Conservation (phyloP, 495 filamentous ascomycete genomes). For the Bryoglossum gracile region DNA sequence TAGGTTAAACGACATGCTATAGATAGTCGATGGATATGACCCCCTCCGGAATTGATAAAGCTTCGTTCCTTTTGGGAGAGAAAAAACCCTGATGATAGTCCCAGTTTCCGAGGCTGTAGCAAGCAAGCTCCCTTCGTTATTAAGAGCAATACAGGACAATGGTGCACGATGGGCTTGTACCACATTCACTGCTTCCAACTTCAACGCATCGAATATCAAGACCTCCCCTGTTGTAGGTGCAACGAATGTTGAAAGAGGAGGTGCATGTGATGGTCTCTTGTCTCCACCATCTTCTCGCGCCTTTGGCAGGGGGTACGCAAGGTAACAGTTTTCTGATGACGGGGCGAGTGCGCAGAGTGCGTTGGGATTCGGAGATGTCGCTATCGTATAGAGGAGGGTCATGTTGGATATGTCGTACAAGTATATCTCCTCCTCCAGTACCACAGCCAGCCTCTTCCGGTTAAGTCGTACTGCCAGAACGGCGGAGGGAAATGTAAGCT, state of each 20-base stretch:
- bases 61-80: constrained; percentile 80
- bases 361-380: constrained; percentile 85
- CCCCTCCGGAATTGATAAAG: constrained; percentile 92
- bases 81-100: constrained; percentile 93
- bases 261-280: constrained; percentile 75
- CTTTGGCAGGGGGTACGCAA: constrained; percentile 92
- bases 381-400: constrained; percentile 82
- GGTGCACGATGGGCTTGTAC: constrained; percentile 93
- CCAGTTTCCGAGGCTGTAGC: constrained; percentile 96
- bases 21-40: constrained; percentile 88
- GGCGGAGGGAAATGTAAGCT: constrained; percentile 92
- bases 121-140: constrained; percentile 85
- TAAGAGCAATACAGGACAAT: constrained; percentile 79
- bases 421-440: constrained; percentile 92
- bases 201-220: constrained; percentile 80
- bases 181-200: constrained; percentile 85
- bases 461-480: constrained; percentile 90
- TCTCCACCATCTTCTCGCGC: constrained; percentile 45
- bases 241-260: constrained; percentile 65
- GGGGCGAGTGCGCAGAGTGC: constrained; percentile 90
- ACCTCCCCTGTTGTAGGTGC: constrained; percentile 88
- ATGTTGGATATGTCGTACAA: constrained; percentile 98
- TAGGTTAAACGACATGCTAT: constrained; percentile 98
- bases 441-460: constrained; percentile 84
- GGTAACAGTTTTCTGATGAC: constrained; percentile 89